Conservation (phyloP, 2,329 filamentous ascomycete genomes). For the Colletotrichum salicis region DNA sequence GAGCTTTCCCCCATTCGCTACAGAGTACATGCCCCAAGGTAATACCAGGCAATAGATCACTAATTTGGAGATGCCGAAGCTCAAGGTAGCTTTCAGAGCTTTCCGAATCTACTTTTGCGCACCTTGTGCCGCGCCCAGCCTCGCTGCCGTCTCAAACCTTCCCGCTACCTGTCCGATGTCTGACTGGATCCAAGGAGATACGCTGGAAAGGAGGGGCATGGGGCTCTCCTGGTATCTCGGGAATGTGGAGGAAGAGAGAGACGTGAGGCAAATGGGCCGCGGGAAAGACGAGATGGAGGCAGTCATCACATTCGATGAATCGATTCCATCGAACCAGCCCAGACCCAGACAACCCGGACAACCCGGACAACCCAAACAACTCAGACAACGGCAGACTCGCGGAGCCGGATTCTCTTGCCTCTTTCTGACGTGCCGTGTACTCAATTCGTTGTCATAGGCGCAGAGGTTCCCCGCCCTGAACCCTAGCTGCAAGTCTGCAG, state of each 20-base stretch:
- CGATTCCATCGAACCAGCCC: slow-evolving; percentile 8
- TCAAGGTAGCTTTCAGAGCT: neutral
- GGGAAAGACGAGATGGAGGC: slow-evolving; percentile 10
- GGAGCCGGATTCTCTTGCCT: slow-evolving; percentile 30
- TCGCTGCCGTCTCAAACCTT: slow-evolving; percentile 21
- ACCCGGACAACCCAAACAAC: slow-evolving; percentile 3
- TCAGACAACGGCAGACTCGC: slow-evolving; percentile 2
- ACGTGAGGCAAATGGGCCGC: neutral
- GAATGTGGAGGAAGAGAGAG: slow-evolving; percentile 28
- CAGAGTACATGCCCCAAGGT: neutral
- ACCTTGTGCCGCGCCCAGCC: slow-evolving; percentile 15
- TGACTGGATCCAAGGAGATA: slow-evolving; percentile 29
- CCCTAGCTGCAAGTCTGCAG: neutral
- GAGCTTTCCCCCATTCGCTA: slow-evolving; percentile 4
- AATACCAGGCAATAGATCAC: neutral
- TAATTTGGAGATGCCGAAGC: slow-evolving; percentile 29
- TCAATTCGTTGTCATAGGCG: neutral
- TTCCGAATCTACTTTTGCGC: too few species aligned
- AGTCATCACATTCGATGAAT: neutral
- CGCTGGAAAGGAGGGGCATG: slow-evolving; percentile 34
- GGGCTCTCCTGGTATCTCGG: slow-evolving; percentile 30
- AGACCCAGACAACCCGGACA: neutral
- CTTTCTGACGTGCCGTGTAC: slow-evolving; percentile 14
- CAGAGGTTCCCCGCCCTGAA: slow-evolving; percentile 16
- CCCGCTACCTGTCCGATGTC: slow-evolving; percentile 13